Evolutionary conservation across 352 stramenopile genomes (phyloP), one percentile per base, ranked within the genome.

Genomic region (Stramenopiles sp.): DNA sequence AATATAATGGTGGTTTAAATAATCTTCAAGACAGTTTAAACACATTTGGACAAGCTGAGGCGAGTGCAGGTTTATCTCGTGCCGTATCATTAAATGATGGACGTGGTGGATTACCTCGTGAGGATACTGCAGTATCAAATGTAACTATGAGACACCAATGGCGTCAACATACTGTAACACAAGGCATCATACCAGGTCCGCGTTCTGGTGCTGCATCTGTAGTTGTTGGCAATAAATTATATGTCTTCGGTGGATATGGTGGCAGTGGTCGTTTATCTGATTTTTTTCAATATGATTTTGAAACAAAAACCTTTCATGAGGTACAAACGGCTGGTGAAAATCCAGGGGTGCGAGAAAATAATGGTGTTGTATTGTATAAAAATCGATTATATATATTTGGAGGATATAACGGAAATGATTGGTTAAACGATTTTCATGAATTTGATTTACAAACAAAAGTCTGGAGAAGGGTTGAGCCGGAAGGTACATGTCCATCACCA

Each of bases 371-470:
- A 33, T 78, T 84, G 73, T 84, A 84, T 79, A 78, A 81, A 43
- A 80, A 82, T 79, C 77, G 78, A 78, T 20, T 85, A 0, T 86
- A 85, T 73, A 78, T 84, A 23, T 86, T 86, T 32, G 83, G 83
- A 7, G 83, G 83, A 0, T 86, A 84, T 74, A 85, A 86, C 69
- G 85, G 84, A 0, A 83, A 74, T 31, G 74, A 78, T 1, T 90
- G 86, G 84, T 81, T 90, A 27, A 88, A 89, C 73, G 87, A 90
- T 80, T 78, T 91, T 4, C 88, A 86, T 85, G 84, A 85, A 53
- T 90, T 89, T 80, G 86, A 90, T 80, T 83, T 90, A 78, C 81
- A 87, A 43, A 86, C 79, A 73, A 89, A 85, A 86, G 89, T 82
- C 7, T 90, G 84, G 74, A 84, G 90, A 43, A 84, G 89, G 76